A percentile compares a stretch with the other conserved stretches of the same genome.
Conservation (phyloP, 768 basidiomycete genomes). For the Suillus fuscotomentosus region DNA sequence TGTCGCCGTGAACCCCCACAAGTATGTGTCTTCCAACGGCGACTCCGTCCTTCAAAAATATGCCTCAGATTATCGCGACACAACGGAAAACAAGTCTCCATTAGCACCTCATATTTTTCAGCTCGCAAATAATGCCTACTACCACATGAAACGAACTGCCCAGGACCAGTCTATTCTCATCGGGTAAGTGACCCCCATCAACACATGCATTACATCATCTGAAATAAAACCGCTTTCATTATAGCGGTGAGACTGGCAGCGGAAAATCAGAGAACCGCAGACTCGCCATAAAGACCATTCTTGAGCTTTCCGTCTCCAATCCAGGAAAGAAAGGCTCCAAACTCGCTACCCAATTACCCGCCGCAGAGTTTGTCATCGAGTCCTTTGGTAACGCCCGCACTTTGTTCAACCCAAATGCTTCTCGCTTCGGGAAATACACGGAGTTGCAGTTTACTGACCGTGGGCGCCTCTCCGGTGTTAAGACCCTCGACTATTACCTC, state of each 20-base stretch:
- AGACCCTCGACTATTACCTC: constrained; percentile 96
- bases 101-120: constrained; percentile 91
- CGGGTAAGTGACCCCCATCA: constrained; percentile 51
- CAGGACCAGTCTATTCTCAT: constrained; percentile 92
- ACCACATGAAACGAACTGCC: constrained; percentile 90
- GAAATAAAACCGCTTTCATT: constrained; percentile 5
- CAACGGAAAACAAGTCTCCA: constrained; percentile 54
- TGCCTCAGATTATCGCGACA: constrained; percentile 80
- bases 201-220: neutral
- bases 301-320: constrained; percentile 86
- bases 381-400: constrained; percentile 92
- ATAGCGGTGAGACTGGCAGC: constrained; percentile 87
- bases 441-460: constrained; percentile 96
- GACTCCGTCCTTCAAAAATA: constrained; percentile 86
- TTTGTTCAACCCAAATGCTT: constrained; percentile 91
- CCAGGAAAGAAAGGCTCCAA: constrained; percentile 95
- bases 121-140: constrained; percentile 88
- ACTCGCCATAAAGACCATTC: constrained; percentile 86
- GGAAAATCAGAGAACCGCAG: constrained; percentile 92
- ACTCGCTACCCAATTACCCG: constrained; percentile 81
- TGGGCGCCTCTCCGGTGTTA: constrained; percentile 84
- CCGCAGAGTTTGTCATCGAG: constrained; percentile 94
- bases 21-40: constrained; percentile 80
- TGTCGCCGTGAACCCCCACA: constrained; percentile 92
- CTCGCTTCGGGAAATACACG: constrained; percentile 96